Conservation (phyloP, 73 alveolate genomes). For the Blepharisma japonicum region DNA sequence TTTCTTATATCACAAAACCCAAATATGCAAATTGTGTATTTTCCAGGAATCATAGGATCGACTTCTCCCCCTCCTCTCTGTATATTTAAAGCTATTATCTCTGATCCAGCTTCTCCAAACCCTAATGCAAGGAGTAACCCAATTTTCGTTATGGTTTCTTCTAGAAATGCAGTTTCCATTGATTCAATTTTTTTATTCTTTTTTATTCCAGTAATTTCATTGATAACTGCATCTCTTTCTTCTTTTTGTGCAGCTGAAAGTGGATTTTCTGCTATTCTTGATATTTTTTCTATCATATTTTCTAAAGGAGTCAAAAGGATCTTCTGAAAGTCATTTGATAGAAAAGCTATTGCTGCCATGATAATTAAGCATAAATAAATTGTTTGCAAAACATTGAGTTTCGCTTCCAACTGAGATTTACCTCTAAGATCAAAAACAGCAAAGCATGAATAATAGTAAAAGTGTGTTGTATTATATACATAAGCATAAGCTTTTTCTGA, state of each 20-base stretch:
- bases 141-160: conserved; percentile 80
- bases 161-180: conserved; percentile 81
- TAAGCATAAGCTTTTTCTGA: conserved; percentile 32
- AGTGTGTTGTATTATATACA: conserved; percentile 26
- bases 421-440: conserved; percentile 54
- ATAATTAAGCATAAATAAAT: conserved; percentile 45
- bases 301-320: conserved; percentile 85
- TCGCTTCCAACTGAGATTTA: conserved; percentile 36
- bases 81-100: conserved; percentile 87
- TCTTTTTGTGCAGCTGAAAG: conserved; percentile 85
- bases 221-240: conserved; percentile 53
- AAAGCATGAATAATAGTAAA: conserved; percentile 3
- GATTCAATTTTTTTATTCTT: conserved; percentile 27
- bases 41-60: conserved; percentile 97
- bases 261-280: conserved; percentile 84
- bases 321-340: conserved; percentile 72
- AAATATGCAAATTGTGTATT: conserved; percentile 84
- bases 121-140: conserved; percentile 79
- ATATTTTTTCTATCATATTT: conserved; percentile 82
- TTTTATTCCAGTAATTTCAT: conserved; percentile 30
- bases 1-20: conserved; percentile 91
- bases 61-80: conserved; percentile 82
- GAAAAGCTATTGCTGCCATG: conserved; percentile 35
- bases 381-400: conserved; percentile 37
- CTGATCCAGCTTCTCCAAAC: conserved; percentile 88